Percentiles rank a stretch among this genome's conserved stretches.
Evolutionary conservation across 2,329 filamentous ascomycete genomes (phyloP).

Genomic region (Cordyceps tenuipes): DNA sequence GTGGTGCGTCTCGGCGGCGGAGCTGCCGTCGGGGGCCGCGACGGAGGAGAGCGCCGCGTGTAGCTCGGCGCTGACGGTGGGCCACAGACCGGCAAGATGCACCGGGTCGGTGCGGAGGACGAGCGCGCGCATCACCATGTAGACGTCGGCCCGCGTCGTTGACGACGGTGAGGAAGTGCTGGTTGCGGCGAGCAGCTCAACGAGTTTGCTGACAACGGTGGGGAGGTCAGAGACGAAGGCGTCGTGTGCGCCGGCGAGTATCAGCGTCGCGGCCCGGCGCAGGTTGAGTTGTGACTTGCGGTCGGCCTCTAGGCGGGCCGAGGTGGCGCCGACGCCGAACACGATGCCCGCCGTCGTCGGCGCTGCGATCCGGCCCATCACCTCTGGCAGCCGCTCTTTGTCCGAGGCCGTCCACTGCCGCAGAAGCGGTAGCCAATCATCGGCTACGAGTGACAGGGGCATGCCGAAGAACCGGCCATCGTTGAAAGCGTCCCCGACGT

Average conservation of each 20-base stretch:
- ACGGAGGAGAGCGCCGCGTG: slow-evolving; percentile 72
- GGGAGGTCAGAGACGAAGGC: slow-evolving; percentile 71
- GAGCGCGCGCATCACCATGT: slow-evolving; percentile 77
- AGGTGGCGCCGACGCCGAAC: slow-evolving; percentile 94
- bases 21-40: slow-evolving; percentile 55
- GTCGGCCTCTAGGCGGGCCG: slow-evolving; percentile 89
- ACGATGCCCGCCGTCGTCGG: slow-evolving; percentile 93
- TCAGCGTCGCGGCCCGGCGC: slow-evolving; percentile 68
- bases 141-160: slow-evolving; percentile 78
- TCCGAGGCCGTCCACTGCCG: slow-evolving; percentile 78
- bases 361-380: slow-evolving; percentile 68
- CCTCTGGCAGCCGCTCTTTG: slow-evolving; percentile 78
- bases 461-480: slow-evolving; percentile 79
- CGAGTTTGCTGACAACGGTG: slow-evolving; percentile 69
- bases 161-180: slow-evolving; percentile 87
- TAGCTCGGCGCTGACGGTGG: slow-evolving; percentile 77
- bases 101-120: slow-evolving; percentile 70
- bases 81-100: slow-evolving; percentile 82
- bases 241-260: slow-evolving; percentile 70
- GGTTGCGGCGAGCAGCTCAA: slow-evolving; percentile 78
- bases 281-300: slow-evolving; percentile 86
- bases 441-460: slow-evolving; percentile 53
- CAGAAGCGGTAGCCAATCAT: slow-evolving; percentile 74
- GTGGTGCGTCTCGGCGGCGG: slow-evolving; percentile 63
- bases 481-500: slow-evolving; percentile 85